These are phyloP conservation scores for Yarrowia osloensis DNA, from an alignment of 805 yeast genomes.

Conservation along the genomic window DNA sequence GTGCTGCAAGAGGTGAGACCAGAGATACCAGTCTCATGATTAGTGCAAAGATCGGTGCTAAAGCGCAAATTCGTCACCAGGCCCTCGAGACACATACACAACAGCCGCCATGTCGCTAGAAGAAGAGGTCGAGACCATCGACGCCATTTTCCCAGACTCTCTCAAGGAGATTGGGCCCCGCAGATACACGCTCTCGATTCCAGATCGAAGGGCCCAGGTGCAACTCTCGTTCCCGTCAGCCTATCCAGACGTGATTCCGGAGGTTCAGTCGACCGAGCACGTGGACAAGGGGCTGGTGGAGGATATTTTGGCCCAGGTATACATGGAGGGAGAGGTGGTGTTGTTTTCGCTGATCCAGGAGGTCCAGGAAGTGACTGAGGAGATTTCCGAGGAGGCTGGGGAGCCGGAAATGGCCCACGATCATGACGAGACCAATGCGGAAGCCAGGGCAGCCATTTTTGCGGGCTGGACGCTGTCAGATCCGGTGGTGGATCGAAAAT, in stretches of 20 bases:
- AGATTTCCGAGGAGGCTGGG: constrained; percentile 8
- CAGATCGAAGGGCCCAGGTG: constrained; percentile 50
- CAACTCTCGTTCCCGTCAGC: constrained; percentile 68
- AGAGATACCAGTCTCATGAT: neutral
- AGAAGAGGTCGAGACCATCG: constrained; percentile 80
- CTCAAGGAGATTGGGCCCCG: constrained; percentile 42
- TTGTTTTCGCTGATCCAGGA: constrained; percentile 74
- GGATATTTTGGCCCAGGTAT: constrained; percentile 57
- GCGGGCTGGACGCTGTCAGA: constrained; percentile 75
- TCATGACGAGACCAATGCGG: constrained; percentile 33
- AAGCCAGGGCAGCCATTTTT: constrained; percentile 32
- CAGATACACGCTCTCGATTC: constrained; percentile 58
- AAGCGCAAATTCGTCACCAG: constrained; percentile 1
- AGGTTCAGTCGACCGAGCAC: constrained; percentile 56
- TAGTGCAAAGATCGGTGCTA: constrained; percentile 13
- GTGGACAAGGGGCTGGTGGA: constrained; percentile 45
- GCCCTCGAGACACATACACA: neutral
- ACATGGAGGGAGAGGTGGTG: constrained; percentile 65
- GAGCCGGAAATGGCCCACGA: neutral
- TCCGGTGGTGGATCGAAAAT: constrained; percentile 77
- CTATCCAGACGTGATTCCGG: constrained; percentile 71
- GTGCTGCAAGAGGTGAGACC: neutral
- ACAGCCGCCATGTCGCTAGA: constrained; percentile 39
- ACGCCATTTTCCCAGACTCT: constrained; percentile 81
- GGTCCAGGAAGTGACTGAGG: constrained; percentile 34